Conservation (phyloP, 164 flowering plant species). For the Litsea cubeba region DNA sequence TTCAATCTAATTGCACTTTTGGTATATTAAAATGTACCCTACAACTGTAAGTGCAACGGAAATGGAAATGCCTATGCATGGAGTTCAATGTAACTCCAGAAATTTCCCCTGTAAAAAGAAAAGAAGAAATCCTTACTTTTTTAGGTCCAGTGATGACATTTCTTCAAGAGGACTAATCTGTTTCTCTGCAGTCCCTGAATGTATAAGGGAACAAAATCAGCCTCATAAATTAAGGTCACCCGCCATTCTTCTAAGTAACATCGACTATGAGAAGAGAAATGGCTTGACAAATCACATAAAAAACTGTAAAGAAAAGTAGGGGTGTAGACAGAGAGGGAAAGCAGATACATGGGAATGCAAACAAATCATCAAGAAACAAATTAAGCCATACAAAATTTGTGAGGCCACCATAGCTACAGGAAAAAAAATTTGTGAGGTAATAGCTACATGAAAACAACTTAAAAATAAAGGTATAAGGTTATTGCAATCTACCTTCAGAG, state of each 20-base stretch:
- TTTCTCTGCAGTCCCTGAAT: slow-evolving; percentile 64
- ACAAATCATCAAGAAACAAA: no score
- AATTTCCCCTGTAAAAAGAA: background rate
- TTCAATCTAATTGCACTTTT: background rate
- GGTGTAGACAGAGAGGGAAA: background rate
- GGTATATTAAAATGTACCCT: background rate
- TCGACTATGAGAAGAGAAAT: background rate
- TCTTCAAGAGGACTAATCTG: slow-evolving; percentile 51
- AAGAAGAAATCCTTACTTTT: slow-evolving; percentile 47
- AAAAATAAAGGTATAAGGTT: background rate
- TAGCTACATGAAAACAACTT: background rate
- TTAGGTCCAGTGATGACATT: slow-evolving; percentile 65
- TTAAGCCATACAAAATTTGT: no score
- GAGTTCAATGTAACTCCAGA: no score
- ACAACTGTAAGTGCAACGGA: background rate
- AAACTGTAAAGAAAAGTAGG: background rate
- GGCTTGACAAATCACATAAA: background rate
- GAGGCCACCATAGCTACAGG: background rate
- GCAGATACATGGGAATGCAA: background rate
- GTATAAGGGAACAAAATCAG: slow-evolving; percentile 1
- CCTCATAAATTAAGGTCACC: slow-evolving; percentile 3
- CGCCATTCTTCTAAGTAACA: background rate
- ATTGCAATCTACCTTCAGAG: slow-evolving; percentile 16
- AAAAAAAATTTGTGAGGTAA: background rate
- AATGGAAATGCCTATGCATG: background rate